Evolutionary conservation across 1,139 yeast species (phyloP).

Genomic region (Wickerhamiella infanticola): DNA sequence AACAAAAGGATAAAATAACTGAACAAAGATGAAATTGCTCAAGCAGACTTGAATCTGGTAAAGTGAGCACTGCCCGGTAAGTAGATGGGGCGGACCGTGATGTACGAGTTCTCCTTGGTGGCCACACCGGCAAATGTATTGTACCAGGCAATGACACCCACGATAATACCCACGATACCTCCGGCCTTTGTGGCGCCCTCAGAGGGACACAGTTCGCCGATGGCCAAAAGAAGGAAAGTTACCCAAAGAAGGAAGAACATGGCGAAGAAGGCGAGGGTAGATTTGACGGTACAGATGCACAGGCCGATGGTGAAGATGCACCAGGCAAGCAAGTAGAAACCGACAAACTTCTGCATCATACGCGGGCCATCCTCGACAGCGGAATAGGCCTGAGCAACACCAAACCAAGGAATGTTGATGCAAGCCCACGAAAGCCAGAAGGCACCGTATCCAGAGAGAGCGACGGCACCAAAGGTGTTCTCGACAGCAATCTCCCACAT

Average conservation of each 20-base stretch:
- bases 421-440: constrained; percentile 79
- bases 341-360: constrained; percentile 42
- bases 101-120: constrained; percentile 46
- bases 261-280: constrained; percentile 65
- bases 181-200: constrained; percentile 43
- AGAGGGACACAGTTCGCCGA: constrained; percentile 34
- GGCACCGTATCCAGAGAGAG: constrained; percentile 68
- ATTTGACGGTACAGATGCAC: constrained; percentile 51
- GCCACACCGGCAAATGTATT: constrained; percentile 88
- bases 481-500: constrained; percentile 56
- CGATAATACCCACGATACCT: constrained; percentile 66
- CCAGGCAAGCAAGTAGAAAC: constrained; percentile 68
- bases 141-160: constrained; percentile 75
- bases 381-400: constrained; percentile 43
- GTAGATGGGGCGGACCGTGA: constrained; percentile 35
- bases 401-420: constrained; percentile 55
- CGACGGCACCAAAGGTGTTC: constrained; percentile 85
- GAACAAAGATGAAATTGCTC: too few relatives aligned
- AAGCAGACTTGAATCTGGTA: background rate
- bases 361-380: constrained; percentile 21
- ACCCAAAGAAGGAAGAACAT: constrained; percentile 48
- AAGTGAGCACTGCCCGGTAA: constrained; percentile 19
- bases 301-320: constrained; percentile 57
- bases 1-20: too few relatives aligned
- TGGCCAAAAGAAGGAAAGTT: constrained; percentile 52